Evolutionary conservation across 768 basidiomycete genomes (phyloP).

Genomic region (Mycena rebaudengoi): DNA sequence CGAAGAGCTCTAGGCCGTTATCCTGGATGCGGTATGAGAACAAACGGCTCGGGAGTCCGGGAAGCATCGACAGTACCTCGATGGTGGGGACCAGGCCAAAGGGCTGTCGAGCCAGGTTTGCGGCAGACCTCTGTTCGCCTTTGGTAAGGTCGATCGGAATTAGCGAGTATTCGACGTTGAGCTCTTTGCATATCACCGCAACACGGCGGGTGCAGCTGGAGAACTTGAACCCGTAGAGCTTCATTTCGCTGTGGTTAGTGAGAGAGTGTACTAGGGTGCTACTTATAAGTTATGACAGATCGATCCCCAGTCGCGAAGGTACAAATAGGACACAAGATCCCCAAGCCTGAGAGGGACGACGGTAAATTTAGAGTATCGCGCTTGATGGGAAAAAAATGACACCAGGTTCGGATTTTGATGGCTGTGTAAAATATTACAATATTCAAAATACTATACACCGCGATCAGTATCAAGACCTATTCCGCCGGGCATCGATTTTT

Average conservation of each 20-base stretch:
- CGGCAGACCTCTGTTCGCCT: conserved; percentile 30
- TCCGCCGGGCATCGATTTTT: too few species aligned
- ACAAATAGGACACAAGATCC: too few species aligned
- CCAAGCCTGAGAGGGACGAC: too few species aligned
- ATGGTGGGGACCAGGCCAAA: conserved; percentile 56
- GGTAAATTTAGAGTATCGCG: too few species aligned
- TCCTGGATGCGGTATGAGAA: conserved; percentile 28
- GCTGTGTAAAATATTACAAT: too few species aligned
- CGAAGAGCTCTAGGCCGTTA: conserved; percentile 52
- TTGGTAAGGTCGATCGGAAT: conserved; percentile 38
- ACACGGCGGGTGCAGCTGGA: conserved; percentile 53
- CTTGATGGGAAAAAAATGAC: too few species aligned
- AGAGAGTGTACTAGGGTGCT: background rate
- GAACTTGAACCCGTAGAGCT: conserved; percentile 34
- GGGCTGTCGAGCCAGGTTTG: conserved; percentile 51
- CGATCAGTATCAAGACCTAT: too few species aligned
- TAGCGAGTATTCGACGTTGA: conserved; percentile 48
- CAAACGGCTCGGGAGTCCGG: background rate
- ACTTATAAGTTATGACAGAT: background rate
- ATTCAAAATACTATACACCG: too few species aligned
- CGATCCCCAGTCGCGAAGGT: too few species aligned
- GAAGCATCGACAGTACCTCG: background rate
- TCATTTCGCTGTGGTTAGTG: conserved; percentile 28
- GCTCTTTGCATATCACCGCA: conserved; percentile 48
- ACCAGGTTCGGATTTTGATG: too few species aligned